These are phyloP conservation scores for Hylodesmum podocarpum DNA, from an alignment of 306 rosid species.

Conservation along the genomic window DNA sequence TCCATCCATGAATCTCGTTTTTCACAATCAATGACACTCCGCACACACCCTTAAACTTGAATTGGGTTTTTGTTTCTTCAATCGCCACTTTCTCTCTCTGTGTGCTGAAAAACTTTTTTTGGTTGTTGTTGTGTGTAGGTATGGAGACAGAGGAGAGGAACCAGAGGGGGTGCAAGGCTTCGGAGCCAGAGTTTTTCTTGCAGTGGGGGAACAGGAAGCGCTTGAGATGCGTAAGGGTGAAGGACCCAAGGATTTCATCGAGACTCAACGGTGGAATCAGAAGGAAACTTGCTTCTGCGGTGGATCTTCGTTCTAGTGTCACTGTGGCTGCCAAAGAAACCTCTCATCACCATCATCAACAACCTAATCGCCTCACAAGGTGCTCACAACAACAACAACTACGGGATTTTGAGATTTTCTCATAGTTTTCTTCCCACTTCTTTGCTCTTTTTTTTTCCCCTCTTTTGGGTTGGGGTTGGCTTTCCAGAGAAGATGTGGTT, in stretches of 20 bases:
- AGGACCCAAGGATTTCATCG: slow-evolving; percentile 64
- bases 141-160: slow-evolving; percentile 75
- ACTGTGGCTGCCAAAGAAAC: slow-evolving; percentile 49
- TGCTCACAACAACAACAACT: slow-evolving; percentile 16
- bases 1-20: not conserved
- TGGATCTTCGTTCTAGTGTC: slow-evolving; percentile 48
- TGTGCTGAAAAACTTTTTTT: not conserved
- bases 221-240: slow-evolving; percentile 71
- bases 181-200: slow-evolving; percentile 70
- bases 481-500: not conserved
- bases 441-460: not conserved
- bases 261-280: slow-evolving; percentile 57
- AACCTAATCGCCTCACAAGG: slow-evolving; percentile 67
- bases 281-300: slow-evolving; percentile 46
- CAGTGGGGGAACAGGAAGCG: slow-evolving; percentile 80
- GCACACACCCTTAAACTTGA: not conserved
- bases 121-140: slow-evolving; percentile 21
- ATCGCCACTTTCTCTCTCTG: not conserved
- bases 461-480: not conserved
- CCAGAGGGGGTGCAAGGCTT: slow-evolving; percentile 47
- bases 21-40: not conserved
- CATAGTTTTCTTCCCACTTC: not conserved
- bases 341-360: slow-evolving; percentile 45
- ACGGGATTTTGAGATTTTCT: slow-evolving; percentile 4
- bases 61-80: not conserved